phyloP scores from a whole-genome alignment of 768 basidiomycete species.

The Podaxis carcinomalis region DNA sequence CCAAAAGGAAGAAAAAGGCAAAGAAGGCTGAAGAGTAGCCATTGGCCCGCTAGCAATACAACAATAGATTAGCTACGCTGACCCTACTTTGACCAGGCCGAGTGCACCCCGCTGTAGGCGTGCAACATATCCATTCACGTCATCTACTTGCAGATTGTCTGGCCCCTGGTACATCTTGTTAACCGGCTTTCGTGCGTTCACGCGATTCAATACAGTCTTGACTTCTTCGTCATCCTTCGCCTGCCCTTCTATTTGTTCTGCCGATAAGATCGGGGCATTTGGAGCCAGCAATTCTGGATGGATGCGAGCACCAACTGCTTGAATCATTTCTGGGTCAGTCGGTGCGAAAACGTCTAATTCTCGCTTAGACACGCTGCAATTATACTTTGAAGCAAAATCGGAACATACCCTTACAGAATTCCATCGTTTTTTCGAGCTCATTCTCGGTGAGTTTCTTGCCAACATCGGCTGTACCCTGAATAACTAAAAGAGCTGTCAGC shows the following conservation, averaged over 20 bases:
- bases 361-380: not conserved
- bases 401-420: constrained; percentile 20
- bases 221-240: constrained; percentile 17
- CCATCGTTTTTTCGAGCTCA: constrained; percentile 44
- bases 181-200: constrained; percentile 18
- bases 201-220: constrained; percentile 12
- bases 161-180: constrained; percentile 16
- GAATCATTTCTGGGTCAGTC: constrained; percentile 22
- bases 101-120: constrained; percentile 13
- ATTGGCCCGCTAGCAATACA: not conserved
- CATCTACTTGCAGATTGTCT: constrained; percentile 11
- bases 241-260: constrained; percentile 18
- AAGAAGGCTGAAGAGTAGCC: constrained; percentile 19
- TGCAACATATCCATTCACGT: constrained; percentile 15
- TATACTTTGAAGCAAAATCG: not conserved
- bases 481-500: constrained; percentile 15
- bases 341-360: constrained; percentile 21
- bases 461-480: constrained; percentile 24
- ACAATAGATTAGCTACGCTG: not conserved
- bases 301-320: constrained; percentile 21
- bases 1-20: constrained; percentile 33
- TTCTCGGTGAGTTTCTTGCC: constrained; percentile 37
- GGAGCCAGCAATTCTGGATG: constrained; percentile 19
- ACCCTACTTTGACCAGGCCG: constrained; percentile 12
- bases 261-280: constrained; percentile 18